These are phyloP conservation scores for Pichia scutulata DNA, from an alignment of 805 yeast genomes.

Conservation along the genomic window DNA sequence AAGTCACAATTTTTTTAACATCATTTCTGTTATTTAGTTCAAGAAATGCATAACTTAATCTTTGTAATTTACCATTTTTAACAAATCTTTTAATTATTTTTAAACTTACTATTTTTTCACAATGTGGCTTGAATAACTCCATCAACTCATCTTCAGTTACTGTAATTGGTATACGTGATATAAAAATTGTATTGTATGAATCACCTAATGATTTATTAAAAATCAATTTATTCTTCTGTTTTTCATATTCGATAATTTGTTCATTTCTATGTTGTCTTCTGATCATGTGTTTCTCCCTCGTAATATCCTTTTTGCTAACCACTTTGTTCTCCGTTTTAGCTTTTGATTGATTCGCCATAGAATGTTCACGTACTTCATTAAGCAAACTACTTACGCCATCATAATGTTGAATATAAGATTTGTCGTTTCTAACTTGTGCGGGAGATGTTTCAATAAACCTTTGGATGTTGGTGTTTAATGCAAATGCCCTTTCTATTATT, in stretches of 20 bases:
- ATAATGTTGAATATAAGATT: background rate
- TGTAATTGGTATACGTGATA: constrained; percentile 61
- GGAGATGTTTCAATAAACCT: background rate
- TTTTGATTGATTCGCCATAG: background rate
- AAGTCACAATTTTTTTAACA: background rate
- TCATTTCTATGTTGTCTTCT: constrained; percentile 1
- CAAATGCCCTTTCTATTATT: background rate
- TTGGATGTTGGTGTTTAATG: background rate
- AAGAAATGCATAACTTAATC: background rate
- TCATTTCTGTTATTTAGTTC: background rate
- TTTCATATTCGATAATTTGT: constrained; percentile 1
- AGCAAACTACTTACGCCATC: background rate
- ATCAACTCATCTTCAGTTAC: constrained; percentile 53
- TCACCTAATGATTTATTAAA: constrained; percentile 36
- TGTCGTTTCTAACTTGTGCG: background rate
- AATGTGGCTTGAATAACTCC: background rate
- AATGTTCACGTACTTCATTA: background rate
- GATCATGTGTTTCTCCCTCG: background rate
- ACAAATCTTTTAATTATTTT: background rate
- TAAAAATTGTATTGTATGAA: constrained; percentile 72
- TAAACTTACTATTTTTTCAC: background rate
- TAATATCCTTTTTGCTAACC: background rate
- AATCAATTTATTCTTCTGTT: background rate
- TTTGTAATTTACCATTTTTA: background rate
- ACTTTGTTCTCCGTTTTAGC: background rate